Base-by-base conservation (phyloP, 2,329 filamentous ascomycete species). In the Neofusicoccum laricinum region DNA sequence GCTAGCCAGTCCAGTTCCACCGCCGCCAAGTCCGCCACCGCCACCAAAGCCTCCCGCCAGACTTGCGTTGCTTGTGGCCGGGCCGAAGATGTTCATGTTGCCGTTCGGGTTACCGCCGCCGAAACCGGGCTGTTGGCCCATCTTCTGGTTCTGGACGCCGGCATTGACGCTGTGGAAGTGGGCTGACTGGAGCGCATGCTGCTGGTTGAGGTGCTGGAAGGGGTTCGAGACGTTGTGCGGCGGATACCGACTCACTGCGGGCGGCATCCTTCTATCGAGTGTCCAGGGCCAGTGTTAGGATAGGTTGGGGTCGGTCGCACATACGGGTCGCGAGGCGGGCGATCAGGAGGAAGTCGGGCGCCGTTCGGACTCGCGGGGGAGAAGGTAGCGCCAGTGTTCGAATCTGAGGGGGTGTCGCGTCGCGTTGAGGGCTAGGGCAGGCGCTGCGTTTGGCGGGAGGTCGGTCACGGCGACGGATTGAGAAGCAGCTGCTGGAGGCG, bases 1-100 rank as follows among this genome's bases (percentile, higher is more conserved):
- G 76, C 92, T 94, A 36, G 89, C 92, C 59, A 97, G 86, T 1
- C 92, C 92, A 19, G 90, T 90, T 66, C 78, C 74, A 80, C 83
- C 76, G 76, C 81, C 81, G 25, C 82, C 83, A 63, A 81, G 79
- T 51, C 79, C 79, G 40, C 78, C 75, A 50, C 83, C 84, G 67
- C 88, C 88, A 10, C 85, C 85, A 51, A 80, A 64, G 78, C 83
- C 69, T 82, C 85, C 67, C 79, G 85, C 64, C 79, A 85, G 66
- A 78, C 79, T 84, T 81, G 81, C 64, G 83, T 85, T 67, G 82
- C 85, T 57, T 62, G 75, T 73, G 55, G 70, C 70, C 61, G 76
- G 75, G 41, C 74, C 71, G 67, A 78, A 77, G 68, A 90, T 84
- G 72, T 86, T 85, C 58, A 86, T 83, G 75, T 89, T 90, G 66